A percentile compares a stretch with the other conserved stretches of the same genome.
Evolutionary conservation across 2,329 filamentous ascomycete genomes (phyloP).

Genomic region (Colletotrichum sp.): DNA sequence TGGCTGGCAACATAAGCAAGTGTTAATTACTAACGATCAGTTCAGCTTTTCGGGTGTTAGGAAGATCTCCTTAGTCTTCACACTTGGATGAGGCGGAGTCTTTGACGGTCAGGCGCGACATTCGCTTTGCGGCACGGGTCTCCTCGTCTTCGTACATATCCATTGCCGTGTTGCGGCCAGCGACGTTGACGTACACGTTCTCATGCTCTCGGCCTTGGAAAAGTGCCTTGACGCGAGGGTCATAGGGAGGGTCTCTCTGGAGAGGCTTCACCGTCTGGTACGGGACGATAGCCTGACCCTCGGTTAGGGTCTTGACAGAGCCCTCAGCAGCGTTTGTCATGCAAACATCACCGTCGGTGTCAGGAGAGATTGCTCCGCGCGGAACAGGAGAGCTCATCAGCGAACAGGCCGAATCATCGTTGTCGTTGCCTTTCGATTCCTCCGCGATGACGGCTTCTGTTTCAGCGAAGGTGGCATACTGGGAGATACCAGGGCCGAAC

Average conservation of each 20-base stretch:
- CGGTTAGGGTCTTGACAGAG: not conserved
- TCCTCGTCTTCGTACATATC: slow-evolving; percentile 28
- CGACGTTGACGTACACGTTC: slow-evolving; percentile 26
- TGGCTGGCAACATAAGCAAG: not conserved
- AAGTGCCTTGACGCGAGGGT: slow-evolving; percentile 22
- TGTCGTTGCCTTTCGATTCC: not conserved
- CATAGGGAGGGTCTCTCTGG: slow-evolving; percentile 18
- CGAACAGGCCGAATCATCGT: not conserved
- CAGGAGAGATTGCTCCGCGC: not conserved
- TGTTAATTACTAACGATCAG: not conserved
- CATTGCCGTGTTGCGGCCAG: slow-evolving; percentile 27
- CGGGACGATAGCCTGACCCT: not conserved
- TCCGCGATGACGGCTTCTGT: not conserved
- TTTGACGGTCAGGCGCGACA: not conserved
- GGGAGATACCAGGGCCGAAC: not conserved
- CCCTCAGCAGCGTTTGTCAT: not conserved
- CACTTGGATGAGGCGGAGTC: not conserved
- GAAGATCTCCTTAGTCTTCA: not conserved
- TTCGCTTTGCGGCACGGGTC: not conserved
- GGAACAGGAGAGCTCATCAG: not conserved
- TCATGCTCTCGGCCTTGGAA: slow-evolving; percentile 18
- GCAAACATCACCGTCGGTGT: not conserved
- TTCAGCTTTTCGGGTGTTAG: not conserved
- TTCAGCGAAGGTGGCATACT: not conserved
- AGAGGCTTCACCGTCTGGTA: slow-evolving; percentile 24